Percentiles rank a stretch among this genome's conserved stretches.
These are phyloP conservation scores for Carex littledalei DNA, from an alignment of 176 grass and related monocot species.

Conservation along the genomic window DNA sequence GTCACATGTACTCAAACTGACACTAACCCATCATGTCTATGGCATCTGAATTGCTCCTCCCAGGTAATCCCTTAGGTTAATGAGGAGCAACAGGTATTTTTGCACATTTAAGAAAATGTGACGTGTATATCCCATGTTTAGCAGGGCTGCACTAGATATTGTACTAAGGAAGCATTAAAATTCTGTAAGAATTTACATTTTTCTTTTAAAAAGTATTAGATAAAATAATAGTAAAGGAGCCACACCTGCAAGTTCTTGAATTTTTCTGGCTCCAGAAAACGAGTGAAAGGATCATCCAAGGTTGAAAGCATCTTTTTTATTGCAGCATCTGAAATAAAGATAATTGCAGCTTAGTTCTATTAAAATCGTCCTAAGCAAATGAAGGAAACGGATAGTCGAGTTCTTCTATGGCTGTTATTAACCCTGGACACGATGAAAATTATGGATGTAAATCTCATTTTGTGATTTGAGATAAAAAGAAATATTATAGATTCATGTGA, in stretches of 20 bases:
- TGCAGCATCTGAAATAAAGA: conserved; percentile 63
- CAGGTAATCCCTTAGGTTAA: neutral
- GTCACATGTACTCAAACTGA: neutral
- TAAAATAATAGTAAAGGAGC: conserved; percentile 3
- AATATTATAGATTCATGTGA: neutral
- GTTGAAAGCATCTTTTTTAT: conserved; percentile 95
- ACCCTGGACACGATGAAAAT: neutral
- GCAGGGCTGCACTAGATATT: neutral
- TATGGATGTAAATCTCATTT: neutral
- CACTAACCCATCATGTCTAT: neutral
- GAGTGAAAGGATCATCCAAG: conserved; percentile 87
- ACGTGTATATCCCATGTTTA: neutral
- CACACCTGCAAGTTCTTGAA: conserved; percentile 94
- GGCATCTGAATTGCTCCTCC: neutral
- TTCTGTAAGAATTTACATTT: too few relatives aligned
- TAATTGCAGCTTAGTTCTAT: neutral
- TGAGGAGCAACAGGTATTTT: neutral
- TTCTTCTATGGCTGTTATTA: neutral
- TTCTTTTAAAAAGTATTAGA: neutral
- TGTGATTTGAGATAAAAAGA: neutral
- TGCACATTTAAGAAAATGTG: neutral
- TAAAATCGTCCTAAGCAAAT: neutral
- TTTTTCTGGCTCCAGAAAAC: conserved; percentile 95
- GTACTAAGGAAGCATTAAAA: neutral
- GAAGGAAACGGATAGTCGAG: neutral